phyloP scores from a whole-genome alignment of 208 protist genomes.

The Leishmania turanica region DNA sequence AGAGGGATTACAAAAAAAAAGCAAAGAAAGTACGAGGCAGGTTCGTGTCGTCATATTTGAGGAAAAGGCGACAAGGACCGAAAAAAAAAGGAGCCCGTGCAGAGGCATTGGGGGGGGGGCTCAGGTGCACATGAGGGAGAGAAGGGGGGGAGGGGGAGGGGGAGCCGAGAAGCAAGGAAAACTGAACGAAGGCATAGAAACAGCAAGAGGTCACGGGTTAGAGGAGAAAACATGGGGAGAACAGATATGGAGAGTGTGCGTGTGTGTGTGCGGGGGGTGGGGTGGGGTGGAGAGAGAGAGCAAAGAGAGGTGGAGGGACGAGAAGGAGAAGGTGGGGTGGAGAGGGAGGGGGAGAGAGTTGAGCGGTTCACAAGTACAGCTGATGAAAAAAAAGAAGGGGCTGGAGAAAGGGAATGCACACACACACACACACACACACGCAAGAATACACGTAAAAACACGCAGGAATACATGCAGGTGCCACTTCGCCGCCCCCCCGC shows the following conservation, averaged over 20 bases:
- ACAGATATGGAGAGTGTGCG: no score
- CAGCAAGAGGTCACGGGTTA: not conserved
- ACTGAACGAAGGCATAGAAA: not conserved
- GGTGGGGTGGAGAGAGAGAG: not conserved
- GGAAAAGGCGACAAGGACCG: conserved; percentile 3
- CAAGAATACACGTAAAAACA: not conserved
- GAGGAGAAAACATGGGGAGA: not conserved
- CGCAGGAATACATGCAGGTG: not conserved
- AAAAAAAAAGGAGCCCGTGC: not conserved
- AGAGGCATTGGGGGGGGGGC: not conserved
- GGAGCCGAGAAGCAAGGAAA: not conserved
- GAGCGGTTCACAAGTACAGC: not conserved
- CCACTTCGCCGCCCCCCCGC: not conserved
- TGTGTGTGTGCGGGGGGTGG: no score
- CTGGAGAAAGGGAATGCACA: not conserved
- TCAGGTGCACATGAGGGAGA: not conserved
- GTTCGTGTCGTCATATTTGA: not conserved
- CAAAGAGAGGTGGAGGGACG: not conserved
- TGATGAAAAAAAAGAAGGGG: conserved; percentile 20
- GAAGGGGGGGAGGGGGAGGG: not conserved
- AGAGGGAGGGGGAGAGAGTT: not conserved
- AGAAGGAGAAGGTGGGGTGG: not conserved
- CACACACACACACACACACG: not conserved
- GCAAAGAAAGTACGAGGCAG: not conserved
- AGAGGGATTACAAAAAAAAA: not conserved